phyloP scores from a whole-genome alignment of 2,329 filamentous ascomycete genomes.

The Botrytis pseudocinerea region DNA sequence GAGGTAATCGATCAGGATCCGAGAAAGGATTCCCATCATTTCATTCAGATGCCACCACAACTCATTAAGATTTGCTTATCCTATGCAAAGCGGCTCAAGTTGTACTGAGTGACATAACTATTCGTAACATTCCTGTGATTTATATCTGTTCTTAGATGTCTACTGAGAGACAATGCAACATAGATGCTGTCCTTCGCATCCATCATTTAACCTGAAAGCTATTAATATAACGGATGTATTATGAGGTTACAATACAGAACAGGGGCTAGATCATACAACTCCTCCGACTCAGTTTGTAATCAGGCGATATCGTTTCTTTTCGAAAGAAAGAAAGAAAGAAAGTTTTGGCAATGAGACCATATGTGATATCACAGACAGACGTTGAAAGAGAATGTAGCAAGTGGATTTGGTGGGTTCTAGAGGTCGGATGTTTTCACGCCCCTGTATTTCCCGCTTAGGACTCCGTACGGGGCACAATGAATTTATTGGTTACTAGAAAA shows the following conservation, averaged over 20 bases:
- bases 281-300: conserved; percentile 13
- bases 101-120: not conserved
- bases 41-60: conserved; percentile 3
- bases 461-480: not conserved
- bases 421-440: not conserved
- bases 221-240: not conserved
- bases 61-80: conserved; percentile 21
- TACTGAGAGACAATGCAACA: conserved; percentile 15
- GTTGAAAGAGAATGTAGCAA: conserved; percentile 8
- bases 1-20: conserved; percentile 17
- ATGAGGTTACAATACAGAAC: conserved; percentile 1
- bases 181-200: not conserved
- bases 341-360: not conserved
- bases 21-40: conserved; percentile 23
- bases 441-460: not conserved
- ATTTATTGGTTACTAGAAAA: conserved; percentile 3
- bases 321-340: not conserved
- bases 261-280: not conserved
- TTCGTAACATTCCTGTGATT: not conserved
- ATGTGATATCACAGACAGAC: not conserved
- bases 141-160: not conserved
- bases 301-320: not conserved
- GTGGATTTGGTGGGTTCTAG: not conserved
- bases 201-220: not conserved
- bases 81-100: not conserved